Base-by-base conservation (phyloP, 176 grass and related monocot genomes). In the Raddia distichophylla region DNA sequence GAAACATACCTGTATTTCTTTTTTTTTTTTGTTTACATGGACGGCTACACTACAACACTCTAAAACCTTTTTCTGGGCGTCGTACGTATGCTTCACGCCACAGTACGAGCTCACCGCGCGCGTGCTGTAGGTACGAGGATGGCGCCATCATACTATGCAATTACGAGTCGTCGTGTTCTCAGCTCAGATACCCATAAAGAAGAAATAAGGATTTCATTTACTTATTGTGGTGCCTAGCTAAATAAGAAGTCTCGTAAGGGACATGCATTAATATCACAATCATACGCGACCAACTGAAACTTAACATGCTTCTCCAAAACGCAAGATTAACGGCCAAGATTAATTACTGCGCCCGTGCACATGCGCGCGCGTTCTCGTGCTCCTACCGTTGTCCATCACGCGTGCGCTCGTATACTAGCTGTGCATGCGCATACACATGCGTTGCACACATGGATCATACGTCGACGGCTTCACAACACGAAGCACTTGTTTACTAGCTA, bases 131-230 rank as follows among this genome's bases (percentile, higher is more conserved):
- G 63, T 73, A 75, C 76, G 16, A 61, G n/a, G 10, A 42, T n/a
- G 6, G 44, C 20, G 27, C 60, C 57, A 57, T 81, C 22, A 81
- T 50, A 16, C 54, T 55, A 54, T 68, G 71, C 82, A 85, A 85
- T 32, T 42, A 57, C 43, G 27, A 27, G 27, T 27, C 27, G 27
- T 27, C 27, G 27, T 27, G 27, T 27, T 27, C 27, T 27, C 15
- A 17, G 50, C 16, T 43, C 37, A 40, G 37, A 40, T 27, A 27
- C 27, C 27, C 27, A 27, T 40, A 40, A 40, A 40, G 37, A 40
- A 40, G 37, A 5, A 40, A 40, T 27, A 27, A 40, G 37, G 37
- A 40, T 40, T 40, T 40, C 37, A 40, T 2, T 40, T 40, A 40
- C 37, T 40, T 40, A 40, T 2, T 40, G 37, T 40, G 37, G 27